Evolutionary conservation across 495 filamentous ascomycete genomes (phyloP), one percentile per base, ranked within the genome.

Genomic region (Aspergillus affinis): DNA sequence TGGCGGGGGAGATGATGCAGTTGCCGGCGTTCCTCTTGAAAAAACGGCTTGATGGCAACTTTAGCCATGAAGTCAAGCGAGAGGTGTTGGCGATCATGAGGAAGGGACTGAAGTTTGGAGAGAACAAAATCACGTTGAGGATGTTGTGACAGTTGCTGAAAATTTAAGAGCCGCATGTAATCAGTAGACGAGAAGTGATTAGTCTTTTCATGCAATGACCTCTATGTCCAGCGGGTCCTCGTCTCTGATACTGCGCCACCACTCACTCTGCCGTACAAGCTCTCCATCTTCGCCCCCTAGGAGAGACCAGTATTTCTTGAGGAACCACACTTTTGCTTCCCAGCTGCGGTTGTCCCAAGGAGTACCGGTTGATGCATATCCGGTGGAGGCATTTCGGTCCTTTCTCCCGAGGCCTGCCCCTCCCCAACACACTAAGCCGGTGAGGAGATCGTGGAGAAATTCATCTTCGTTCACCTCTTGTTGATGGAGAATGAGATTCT

Each of bases 241-340:
- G 13, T 65, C 66, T 51, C 66, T 60, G 3, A 69, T 57, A 46
- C 55, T 46, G 21, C 66, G 67, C 67, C 67, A 72, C 69, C 69
- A 72, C 48, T 70, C 64, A 49, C 65, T 72, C 44, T 69, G 67
- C 41, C 65, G 64, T n/a, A 68, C 67, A 52, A 72, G 65, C 49
- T 72, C 69, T 15, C 69, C 69, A 36, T 68, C 65, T 47, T 67
- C 62, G 5, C 69, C 69, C 26, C 68, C 68, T 4, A 72, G 45
- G 54, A 68, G 56, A 49, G n/a, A n/a, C 69, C 69, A 72, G 55
- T 70, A 72, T 51, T 72, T 72, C 57, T 65, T 63, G 58, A 72
- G 26, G 52, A 72, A 72, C 67, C 68, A 70, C 49, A 9, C 58
- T 29, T 54, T 64, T 6, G 53, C 69, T 46, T 72, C 69, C 69